phyloP scores from a whole-genome alignment of 768 basidiomycete species.

The Calocybe cyanea region DNA sequence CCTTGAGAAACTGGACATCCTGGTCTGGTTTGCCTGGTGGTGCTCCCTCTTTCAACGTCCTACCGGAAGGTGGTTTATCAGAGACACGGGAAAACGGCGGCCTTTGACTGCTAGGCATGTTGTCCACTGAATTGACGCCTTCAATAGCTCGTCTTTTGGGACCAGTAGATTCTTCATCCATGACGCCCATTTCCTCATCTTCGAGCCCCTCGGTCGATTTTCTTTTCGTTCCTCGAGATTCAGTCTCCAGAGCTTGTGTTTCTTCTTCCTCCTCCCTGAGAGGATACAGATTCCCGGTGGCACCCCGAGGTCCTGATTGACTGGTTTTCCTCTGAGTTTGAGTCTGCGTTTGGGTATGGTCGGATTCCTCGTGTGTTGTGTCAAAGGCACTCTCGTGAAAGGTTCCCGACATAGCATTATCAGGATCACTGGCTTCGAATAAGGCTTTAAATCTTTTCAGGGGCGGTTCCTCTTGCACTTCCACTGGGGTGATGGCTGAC shows the following conservation, averaged over 20 bases:
- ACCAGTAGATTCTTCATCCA: slow-evolving; percentile 35
- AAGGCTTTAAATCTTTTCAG: slow-evolving; percentile 69
- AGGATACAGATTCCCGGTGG: slow-evolving; percentile 22
- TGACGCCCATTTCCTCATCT: no score
- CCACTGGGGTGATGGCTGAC: slow-evolving; percentile 10
- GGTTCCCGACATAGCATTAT: slow-evolving; percentile 17
- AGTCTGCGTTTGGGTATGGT: slow-evolving; percentile 35
- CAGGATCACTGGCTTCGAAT: slow-evolving; percentile 63
- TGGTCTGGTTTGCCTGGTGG: slow-evolving; percentile 53
- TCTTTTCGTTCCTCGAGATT: slow-evolving; percentile 32
- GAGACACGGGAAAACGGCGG: slow-evolving; percentile 8
- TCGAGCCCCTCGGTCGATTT: no score
- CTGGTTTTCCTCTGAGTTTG: slow-evolving; percentile 20
- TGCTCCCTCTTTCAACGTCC: slow-evolving; percentile 26
- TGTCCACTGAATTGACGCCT: slow-evolving; percentile 23
- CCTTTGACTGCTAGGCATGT: not conserved
- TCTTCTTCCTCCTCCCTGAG: slow-evolving; percentile 59
- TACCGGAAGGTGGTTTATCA: slow-evolving; percentile 25
- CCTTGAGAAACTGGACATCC: slow-evolving; percentile 68
- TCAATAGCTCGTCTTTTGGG: slow-evolving; percentile 45
- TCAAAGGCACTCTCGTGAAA: slow-evolving; percentile 16
- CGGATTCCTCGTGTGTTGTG: slow-evolving; percentile 7
- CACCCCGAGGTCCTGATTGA: slow-evolving; percentile 9
- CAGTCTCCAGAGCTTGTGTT: slow-evolving; percentile 21
- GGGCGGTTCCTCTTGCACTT: slow-evolving; percentile 42